phyloP scores from a whole-genome alignment of 805 yeast species.

The Pichia cephalocereana region DNA sequence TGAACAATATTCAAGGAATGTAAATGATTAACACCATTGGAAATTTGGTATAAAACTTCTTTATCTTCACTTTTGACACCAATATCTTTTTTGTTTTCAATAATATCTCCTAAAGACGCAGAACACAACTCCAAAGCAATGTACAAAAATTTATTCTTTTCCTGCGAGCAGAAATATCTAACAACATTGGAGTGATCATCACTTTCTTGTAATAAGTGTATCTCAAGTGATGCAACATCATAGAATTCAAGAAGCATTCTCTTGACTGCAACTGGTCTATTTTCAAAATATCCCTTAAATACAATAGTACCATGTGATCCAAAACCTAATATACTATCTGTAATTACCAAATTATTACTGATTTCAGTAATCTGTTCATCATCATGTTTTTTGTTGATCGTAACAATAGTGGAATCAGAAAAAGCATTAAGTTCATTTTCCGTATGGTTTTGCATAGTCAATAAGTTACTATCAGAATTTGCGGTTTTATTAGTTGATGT shows the following conservation, averaged over 20 bases:
- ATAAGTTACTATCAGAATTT: background rate
- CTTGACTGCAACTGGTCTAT: slow-evolving; percentile 92
- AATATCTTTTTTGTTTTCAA: slow-evolving; percentile 41
- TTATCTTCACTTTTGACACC: slow-evolving; percentile 36
- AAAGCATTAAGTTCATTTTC: too few species aligned
- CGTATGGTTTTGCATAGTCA: too few species aligned
- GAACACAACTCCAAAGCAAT: slow-evolving; percentile 90
- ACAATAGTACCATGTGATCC: slow-evolving; percentile 98
- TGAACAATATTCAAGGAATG: slow-evolving; percentile 90
- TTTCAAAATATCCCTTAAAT: slow-evolving; percentile 80
- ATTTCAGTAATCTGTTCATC: slow-evolving; percentile 9
- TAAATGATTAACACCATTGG: slow-evolving; percentile 75
- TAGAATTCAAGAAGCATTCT: slow-evolving; percentile 88
- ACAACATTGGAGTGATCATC: slow-evolving; percentile 96
- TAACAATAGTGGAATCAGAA: too few species aligned
- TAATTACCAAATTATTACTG: slow-evolving; percentile 43
- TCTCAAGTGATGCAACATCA: slow-evolving; percentile 91
- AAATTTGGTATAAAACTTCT: slow-evolving; percentile 61
- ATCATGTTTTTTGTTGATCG: background rate
- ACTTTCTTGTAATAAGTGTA: slow-evolving; percentile 77
- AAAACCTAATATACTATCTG: slow-evolving; percentile 77
- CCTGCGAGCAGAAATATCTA: slow-evolving; percentile 88
- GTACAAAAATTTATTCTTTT: slow-evolving; percentile 76
- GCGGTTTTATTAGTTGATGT: background rate
- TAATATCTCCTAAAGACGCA: slow-evolving; percentile 78